Percentiles rank a stretch among this genome's conserved stretches.
phyloP scores from a whole-genome alignment of 75 land plant genomes.

The Picea glauca region DNA sequence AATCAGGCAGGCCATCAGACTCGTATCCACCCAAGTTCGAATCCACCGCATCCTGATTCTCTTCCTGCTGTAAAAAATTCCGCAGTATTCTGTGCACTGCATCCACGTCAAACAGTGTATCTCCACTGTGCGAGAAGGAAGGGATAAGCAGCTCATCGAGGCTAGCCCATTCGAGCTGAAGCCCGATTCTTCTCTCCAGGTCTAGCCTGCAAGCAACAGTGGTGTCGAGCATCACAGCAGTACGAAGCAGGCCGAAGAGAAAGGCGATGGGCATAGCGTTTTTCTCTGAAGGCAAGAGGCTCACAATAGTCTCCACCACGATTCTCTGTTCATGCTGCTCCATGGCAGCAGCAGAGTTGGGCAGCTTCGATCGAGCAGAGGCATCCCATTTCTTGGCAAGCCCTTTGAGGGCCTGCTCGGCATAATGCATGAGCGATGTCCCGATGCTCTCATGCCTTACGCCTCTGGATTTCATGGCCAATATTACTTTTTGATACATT shows the following conservation, averaged over 20 bases:
- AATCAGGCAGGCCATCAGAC: conserved; percentile 63
- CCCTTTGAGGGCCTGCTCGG: conserved; percentile 48
- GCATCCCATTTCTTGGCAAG: conserved; percentile 24
- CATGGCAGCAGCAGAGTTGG: conserved; percentile 3
- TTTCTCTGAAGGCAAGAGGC: conserved; percentile 48
- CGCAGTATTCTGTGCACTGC: conserved; percentile 58
- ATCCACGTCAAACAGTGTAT: conserved; percentile 76
- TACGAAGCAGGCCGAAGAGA: conserved; percentile 70
- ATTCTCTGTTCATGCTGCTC: conserved; percentile 37
- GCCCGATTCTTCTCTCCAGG: conserved; percentile 63
- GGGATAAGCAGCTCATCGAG: conserved; percentile 86
- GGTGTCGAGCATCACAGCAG: conserved; percentile 63
- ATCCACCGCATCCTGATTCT: conserved; percentile 45
- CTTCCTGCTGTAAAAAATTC: conserved; percentile 57
- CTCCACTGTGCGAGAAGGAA: conserved; percentile 51
- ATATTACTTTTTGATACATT: conserved; percentile 43
- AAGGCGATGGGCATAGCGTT: conserved; percentile 51
- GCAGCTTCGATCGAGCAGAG: conserved; percentile 27
- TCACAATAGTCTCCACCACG: conserved; percentile 56
- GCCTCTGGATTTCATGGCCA: conserved; percentile 45
- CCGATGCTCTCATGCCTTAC: conserved; percentile 45
- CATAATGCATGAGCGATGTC: conserved; percentile 55
- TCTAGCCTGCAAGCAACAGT: conserved; percentile 57
- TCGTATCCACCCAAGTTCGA: conserved; percentile 28
- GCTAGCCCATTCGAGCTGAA: conserved; percentile 66